phyloP scores from a whole-genome alignment of 2,329 filamentous ascomycete species.

The Botrytis elliptica region DNA sequence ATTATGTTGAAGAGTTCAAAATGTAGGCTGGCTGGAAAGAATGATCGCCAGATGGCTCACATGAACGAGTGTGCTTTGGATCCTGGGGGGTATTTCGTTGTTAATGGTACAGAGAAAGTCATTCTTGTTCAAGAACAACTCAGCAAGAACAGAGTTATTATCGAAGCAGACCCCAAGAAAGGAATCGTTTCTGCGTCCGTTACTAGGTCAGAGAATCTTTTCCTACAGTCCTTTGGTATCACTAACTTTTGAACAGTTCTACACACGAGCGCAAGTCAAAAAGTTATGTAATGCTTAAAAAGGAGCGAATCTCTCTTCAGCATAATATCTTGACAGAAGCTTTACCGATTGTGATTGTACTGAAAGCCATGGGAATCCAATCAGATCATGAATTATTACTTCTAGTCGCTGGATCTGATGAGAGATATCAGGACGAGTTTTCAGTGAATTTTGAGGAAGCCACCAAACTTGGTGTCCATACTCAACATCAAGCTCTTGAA shows the following conservation, averaged over 20 bases:
- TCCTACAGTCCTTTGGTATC: neutral
- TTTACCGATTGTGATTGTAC: conserved; percentile 88
- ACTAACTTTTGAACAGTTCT: conserved; percentile 58
- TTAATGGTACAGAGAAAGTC: conserved; percentile 96
- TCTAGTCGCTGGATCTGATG: conserved; percentile 84
- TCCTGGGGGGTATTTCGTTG: conserved; percentile 96
- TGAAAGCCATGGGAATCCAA: conserved; percentile 91
- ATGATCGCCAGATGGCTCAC: conserved; percentile 81
- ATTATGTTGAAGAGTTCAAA: conserved; percentile 97
- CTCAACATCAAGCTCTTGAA: conserved; percentile 92
- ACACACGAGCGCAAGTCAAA: conserved; percentile 98
- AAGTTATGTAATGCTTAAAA: conserved; percentile 92
- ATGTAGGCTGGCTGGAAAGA: conserved; percentile 80
- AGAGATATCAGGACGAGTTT: conserved; percentile 90
- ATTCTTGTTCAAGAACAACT: conserved; percentile 97
- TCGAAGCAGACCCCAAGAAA: conserved; percentile 90
- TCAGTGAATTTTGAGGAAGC: conserved; percentile 93
- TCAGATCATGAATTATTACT: conserved; percentile 94
- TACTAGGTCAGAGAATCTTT: conserved; percentile 53
- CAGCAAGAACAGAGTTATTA: conserved; percentile 98
- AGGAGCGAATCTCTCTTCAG: conserved; percentile 82
- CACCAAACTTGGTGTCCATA: conserved; percentile 78
- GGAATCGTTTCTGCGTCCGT: conserved; percentile 93
- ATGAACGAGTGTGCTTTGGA: conserved; percentile 96
- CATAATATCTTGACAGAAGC: conserved; percentile 94